A percentile compares a stretch with the other conserved stretches of the same genome.
Evolutionary conservation across 495 filamentous ascomycete genomes (phyloP).

Genomic region (Endocarpon pusillum): DNA sequence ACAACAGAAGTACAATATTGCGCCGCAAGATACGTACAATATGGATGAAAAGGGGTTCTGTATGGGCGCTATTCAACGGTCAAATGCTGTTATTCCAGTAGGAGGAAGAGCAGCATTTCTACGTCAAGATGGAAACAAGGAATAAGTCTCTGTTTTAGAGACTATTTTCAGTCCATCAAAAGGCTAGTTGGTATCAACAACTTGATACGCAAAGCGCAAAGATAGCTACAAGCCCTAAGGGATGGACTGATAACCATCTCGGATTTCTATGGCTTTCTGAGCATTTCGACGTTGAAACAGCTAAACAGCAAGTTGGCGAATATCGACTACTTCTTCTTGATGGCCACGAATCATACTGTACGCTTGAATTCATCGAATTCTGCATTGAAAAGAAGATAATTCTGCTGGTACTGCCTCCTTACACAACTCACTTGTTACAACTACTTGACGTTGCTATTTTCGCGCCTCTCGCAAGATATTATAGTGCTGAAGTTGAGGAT

Average conservation of each 20-base stretch:
- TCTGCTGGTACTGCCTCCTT: conserved; percentile 12
- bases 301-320: conserved; percentile 2
- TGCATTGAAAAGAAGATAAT: conserved; percentile 11
- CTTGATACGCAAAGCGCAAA: background rate
- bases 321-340: conserved; percentile 16
- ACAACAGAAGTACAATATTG: no score
- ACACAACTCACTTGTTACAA: conserved; percentile 15
- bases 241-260: conserved; percentile 12
- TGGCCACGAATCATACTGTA: conserved; percentile 13
- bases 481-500: no score
- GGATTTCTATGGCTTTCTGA: conserved; percentile 11
- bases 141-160: conserved; percentile 15
- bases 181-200: conserved; percentile 2
- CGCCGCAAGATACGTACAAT: no score
- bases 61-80: no score
- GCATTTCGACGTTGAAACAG: conserved; percentile 9
- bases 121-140: background rate
- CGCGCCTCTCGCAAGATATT: no score
- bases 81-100: no score
- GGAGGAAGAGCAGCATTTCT: no score
- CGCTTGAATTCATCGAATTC: conserved; percentile 10
- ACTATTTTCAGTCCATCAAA: conserved; percentile 13
- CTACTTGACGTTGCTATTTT: conserved; percentile 18
- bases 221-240: conserved; percentile 3
- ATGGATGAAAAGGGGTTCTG: no score